Evolutionary conservation across 2,329 filamentous ascomycete species (phyloP), one percentile per base, ranked within the genome.

Genomic region (Ascochyta fabae): DNA sequence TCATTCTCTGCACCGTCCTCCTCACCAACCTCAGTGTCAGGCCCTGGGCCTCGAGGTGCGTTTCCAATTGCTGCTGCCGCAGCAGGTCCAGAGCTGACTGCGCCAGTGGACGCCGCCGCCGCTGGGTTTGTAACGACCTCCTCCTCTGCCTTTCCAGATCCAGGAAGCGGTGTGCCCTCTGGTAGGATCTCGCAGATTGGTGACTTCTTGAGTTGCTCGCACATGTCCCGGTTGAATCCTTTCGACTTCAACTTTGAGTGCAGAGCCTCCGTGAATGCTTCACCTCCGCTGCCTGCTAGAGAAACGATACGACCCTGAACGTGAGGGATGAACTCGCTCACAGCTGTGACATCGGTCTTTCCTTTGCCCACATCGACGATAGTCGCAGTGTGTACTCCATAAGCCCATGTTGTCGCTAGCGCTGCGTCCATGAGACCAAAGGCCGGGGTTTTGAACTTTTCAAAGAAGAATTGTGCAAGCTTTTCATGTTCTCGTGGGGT

Each of bases 381-480:
- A 0, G 92, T 95, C 68, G 95, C 88, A 65, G 86, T 92, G 29
- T 88, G 83, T 27, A 92, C 84, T 10, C 92, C 93, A 70, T 96
- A 98, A 53, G 95, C 87, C 69, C 86, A 88, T 54, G 81, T 88
- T 0, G 92, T 90, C 24, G 95, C 93, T 42, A 96, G 79, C 3
- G 91, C 93, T 65, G 92, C 89, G 76, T 98, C 91, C 80, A 99
- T 89, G 60, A 98, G 83, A 66, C 90, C 93, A 47, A 99, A 89
- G 0, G 91, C 92, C 0, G 95, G 95, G 0, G 92, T 95, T 79
- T 94, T 95, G 72, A 96, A 96, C 78, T 95, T 96, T 77, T 99
- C 95, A 70, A 99, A 99, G 62, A 98, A 86, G 80, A 96, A 99
- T 60, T 95, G 91, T 13, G 93, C 90, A 63, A 99, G 88, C 35